These are phyloP conservation scores for Volutella citrinella DNA, from an alignment of 2,329 filamentous ascomycete species.

Conservation along the genomic window DNA sequence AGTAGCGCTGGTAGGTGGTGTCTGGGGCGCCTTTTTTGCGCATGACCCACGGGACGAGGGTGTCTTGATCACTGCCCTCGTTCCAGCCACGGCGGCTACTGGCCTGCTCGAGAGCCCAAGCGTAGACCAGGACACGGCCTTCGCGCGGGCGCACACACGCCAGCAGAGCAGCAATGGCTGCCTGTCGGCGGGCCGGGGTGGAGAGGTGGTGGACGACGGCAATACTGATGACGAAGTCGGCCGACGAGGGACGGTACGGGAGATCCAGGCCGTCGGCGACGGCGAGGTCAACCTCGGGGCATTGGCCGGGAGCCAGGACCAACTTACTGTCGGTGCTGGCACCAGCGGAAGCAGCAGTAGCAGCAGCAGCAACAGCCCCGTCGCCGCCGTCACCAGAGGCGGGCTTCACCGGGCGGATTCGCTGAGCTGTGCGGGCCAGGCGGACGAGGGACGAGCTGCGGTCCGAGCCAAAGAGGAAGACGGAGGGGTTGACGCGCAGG, in stretches of 20 bases:
- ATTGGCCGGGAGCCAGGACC: neutral
- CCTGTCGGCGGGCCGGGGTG: slow-evolving; percentile 67
- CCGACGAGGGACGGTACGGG: slow-evolving; percentile 61
- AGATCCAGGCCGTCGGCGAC: slow-evolving; percentile 82
- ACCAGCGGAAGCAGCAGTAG: slow-evolving; percentile 2
- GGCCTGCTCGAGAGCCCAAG: slow-evolving; percentile 94
- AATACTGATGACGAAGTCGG: slow-evolving; percentile 89
- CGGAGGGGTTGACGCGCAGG: slow-evolving; percentile 69
- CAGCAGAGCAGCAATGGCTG: slow-evolving; percentile 70
- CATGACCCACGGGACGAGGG: slow-evolving; percentile 94
- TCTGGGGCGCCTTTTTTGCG: slow-evolving; percentile 34
- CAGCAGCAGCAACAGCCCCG: slow-evolving; percentile 8
- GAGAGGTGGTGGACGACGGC: slow-evolving; percentile 94
- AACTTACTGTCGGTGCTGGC: neutral
- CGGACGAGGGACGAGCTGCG: slow-evolving; percentile 60
- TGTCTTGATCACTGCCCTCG: slow-evolving; percentile 78
- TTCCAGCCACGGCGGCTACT: slow-evolving; percentile 86
- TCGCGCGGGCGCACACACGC: slow-evolving; percentile 58
- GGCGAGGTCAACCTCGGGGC: slow-evolving; percentile 59
- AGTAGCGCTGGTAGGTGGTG: slow-evolving; percentile 81
- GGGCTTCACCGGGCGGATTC: slow-evolving; percentile 13
- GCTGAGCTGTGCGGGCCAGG: slow-evolving; percentile 40
- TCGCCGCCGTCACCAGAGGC: slow-evolving; percentile 3
- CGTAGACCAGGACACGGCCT: slow-evolving; percentile 78
- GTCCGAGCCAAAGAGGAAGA: slow-evolving; percentile 85